Conservation (phyloP, 1,284 basidiomycete species). For the Testicularia cyperi region DNA sequence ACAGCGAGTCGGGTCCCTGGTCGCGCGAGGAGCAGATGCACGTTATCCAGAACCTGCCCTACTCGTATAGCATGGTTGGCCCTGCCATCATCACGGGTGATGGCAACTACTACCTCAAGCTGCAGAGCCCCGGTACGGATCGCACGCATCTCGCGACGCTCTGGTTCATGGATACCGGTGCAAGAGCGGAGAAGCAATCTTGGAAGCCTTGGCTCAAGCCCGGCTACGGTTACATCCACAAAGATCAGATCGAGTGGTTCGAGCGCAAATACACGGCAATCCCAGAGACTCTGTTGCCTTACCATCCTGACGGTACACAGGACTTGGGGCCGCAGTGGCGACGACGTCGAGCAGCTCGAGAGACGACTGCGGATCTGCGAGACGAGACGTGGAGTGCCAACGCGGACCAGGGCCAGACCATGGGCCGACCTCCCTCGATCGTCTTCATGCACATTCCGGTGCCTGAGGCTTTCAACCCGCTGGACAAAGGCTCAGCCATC, state of each 20-base stretch:
- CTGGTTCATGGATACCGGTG: slow-evolving; percentile 89
- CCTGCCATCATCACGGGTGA: slow-evolving; percentile 70
- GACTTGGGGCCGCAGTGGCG: slow-evolving; percentile 24
- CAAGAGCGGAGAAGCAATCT: slow-evolving; percentile 47
- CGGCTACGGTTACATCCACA: slow-evolving; percentile 46
- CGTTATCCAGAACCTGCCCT: slow-evolving; percentile 74
- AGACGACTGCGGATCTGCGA: neutral
- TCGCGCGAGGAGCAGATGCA: slow-evolving; percentile 66
- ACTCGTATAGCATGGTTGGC: slow-evolving; percentile 76
- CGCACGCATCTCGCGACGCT: slow-evolving; percentile 81
- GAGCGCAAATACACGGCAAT: slow-evolving; percentile 8
- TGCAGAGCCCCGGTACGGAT: slow-evolving; percentile 15
- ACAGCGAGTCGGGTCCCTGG: slow-evolving; percentile 43
- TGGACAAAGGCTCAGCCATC: slow-evolving; percentile 1
- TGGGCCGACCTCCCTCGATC: slow-evolving; percentile 42
- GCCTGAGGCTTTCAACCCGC: slow-evolving; percentile 48
- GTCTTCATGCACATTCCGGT: slow-evolving; percentile 58
- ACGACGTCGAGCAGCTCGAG: neutral
- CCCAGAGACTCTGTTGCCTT: slow-evolving; percentile 29
- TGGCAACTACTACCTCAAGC: slow-evolving; percentile 20
- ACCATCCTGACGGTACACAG: slow-evolving; percentile 31
- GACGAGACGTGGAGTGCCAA: slow-evolving; percentile 20
- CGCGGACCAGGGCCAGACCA: slow-evolving; percentile 6
- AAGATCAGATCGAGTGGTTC: slow-evolving; percentile 55
- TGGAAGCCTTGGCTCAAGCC: slow-evolving; percentile 37